Conservation (phyloP, 1,284 basidiomycete species). For the Coniferiporia weirii region DNA sequence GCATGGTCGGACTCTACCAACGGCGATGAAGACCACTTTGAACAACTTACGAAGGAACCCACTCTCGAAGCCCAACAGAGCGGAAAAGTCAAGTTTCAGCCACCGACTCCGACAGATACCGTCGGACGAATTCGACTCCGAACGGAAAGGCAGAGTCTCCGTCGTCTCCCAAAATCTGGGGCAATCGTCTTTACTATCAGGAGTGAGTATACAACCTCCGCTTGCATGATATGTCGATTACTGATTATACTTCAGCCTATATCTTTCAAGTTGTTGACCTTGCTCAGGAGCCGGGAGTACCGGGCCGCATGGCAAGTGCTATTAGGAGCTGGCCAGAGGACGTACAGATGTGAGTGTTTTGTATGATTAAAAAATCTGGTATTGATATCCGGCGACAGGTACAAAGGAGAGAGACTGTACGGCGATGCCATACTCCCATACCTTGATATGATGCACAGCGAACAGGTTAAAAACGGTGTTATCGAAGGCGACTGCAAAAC, state of each 20-base stretch:
- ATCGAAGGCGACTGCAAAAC: conserved; percentile 18
- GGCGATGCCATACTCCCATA: conserved; percentile 41
- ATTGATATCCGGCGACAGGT: conserved; percentile 27
- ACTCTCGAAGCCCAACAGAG: conserved; percentile 27
- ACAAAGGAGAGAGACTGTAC: conserved; percentile 54
- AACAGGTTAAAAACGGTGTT: conserved; percentile 30
- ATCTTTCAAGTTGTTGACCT: conserved; percentile 52
- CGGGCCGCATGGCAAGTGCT: conserved; percentile 62
- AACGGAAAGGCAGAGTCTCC: conserved; percentile 68
- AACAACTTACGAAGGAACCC: conserved; percentile 27
- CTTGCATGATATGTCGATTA: conserved; percentile 36
- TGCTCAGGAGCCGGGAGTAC: conserved; percentile 56
- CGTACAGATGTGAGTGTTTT: conserved; percentile 37
- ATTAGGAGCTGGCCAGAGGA: conserved; percentile 68
- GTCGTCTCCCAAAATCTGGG: conserved; percentile 61
- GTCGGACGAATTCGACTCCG: conserved; percentile 54
- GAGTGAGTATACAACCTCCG: conserved; percentile 23
- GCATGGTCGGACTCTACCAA: conserved; percentile 62
- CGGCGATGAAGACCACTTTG: conserved; percentile 57
- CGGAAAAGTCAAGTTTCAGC: conserved; percentile 20
- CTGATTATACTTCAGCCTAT: conserved; percentile 24
- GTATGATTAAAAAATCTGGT: not conserved
- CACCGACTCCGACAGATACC: conserved; percentile 24
- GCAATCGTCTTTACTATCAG: conserved; percentile 76
- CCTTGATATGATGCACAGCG: conserved; percentile 42